Percentiles rank a stretch among this genome's conserved stretches.
phyloP scores from a whole-genome alignment of 176 grass and related monocot genomes.

The Avena atlantica region DNA sequence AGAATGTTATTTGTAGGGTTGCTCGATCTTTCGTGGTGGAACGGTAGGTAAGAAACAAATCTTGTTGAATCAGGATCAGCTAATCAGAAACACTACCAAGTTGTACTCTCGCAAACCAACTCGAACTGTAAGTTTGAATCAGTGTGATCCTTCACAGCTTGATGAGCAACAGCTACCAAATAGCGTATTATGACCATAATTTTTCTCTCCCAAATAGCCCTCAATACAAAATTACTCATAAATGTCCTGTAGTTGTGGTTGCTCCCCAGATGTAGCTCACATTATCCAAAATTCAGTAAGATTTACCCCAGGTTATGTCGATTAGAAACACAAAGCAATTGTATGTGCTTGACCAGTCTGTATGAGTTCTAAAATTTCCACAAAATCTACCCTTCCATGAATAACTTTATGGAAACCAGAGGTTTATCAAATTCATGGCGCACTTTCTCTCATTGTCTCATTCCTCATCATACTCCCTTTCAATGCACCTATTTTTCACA shows the following conservation, averaged over 20 bases:
- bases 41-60: slow-evolving; percentile 2
- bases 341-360: not conserved
- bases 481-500: not conserved
- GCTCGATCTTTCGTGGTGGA: not conserved
- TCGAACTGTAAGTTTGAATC: not conserved
- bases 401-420: not conserved
- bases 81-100: slow-evolving; percentile 22
- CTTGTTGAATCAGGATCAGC: slow-evolving; percentile 9
- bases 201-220: slow-evolving; percentile 1
- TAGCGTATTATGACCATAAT: not conserved
- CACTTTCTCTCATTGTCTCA: not conserved
- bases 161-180: not conserved
- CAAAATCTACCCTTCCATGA: slow-evolving; percentile 2
- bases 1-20: not conserved
- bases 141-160: slow-evolving; percentile 13
- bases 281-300: not conserved
- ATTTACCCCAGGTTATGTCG: slow-evolving; percentile 13
- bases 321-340: not conserved
- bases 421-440: not conserved
- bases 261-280: not conserved
- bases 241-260: not conserved
- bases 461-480: not conserved
- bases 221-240: not conserved
- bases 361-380: not conserved
- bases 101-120: slow-evolving; percentile 10